Percentiles rank a stretch among this genome's conserved stretches.
Conservation (phyloP, 1,139 yeast species). For the Zygoascus meyerae region DNA sequence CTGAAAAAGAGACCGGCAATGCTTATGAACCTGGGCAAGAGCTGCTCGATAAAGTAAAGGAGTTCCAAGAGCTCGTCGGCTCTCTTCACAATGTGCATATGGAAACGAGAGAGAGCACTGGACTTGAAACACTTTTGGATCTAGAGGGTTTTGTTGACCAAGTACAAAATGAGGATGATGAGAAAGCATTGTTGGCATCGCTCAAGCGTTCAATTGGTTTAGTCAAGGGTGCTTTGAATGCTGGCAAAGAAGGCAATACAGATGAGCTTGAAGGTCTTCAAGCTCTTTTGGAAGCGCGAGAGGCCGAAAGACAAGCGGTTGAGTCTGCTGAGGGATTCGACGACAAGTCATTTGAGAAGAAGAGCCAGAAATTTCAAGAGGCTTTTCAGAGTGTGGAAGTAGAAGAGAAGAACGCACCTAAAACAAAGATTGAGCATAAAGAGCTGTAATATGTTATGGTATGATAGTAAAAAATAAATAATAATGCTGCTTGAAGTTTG, state of each 20-base stretch:
- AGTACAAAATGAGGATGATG: too few relatives aligned
- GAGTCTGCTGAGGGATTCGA: neutral
- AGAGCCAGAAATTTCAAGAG: constrained; percentile 3
- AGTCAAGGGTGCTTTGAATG: too few relatives aligned
- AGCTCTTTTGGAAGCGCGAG: constrained; percentile 4
- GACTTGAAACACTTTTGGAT: too few relatives aligned
- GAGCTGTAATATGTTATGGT: constrained; percentile 13
- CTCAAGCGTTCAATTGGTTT: too few relatives aligned
- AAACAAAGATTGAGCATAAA: constrained; percentile 12
- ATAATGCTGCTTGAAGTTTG: constrained; percentile 4
- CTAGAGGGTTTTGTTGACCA: too few relatives aligned
- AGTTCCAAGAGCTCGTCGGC: constrained; percentile 2
- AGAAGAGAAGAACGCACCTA: neutral
- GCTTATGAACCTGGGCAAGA: constrained; percentile 5
- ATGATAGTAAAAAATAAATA: neutral
- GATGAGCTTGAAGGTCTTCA: neutral
- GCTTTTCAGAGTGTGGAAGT: constrained; percentile 8
- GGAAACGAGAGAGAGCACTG: too few relatives aligned
- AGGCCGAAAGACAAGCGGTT: constrained; percentile 1
- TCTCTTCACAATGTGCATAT: too few relatives aligned
- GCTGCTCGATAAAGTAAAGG: constrained; percentile 10
- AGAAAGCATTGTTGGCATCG: too few relatives aligned
- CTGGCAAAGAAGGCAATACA: too few relatives aligned
- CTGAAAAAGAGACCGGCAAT: constrained; percentile 12
- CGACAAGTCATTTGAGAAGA: neutral